Conservation (phyloP, 495 filamentous ascomycete genomes). For the Aspergillus taichungensis region DNA sequence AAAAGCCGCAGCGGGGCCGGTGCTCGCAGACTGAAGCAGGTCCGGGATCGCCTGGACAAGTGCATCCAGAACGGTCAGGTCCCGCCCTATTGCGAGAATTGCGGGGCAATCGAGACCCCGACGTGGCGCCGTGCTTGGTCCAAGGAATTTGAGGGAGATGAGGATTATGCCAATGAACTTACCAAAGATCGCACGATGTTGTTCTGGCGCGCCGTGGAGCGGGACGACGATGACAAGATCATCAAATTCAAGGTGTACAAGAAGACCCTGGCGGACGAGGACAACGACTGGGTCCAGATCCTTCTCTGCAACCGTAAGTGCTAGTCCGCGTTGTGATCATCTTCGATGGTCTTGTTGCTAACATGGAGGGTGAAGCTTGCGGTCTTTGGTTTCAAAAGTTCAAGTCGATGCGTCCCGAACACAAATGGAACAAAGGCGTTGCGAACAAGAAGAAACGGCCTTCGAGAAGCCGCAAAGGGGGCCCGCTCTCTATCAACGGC, state of each 20-base stretch:
- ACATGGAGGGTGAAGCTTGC: slow-evolving; percentile 48
- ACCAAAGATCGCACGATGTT: slow-evolving; percentile 56
- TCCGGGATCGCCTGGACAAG: slow-evolving; percentile 46
- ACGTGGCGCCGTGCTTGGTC: slow-evolving; percentile 89
- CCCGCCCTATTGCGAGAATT: slow-evolving; percentile 83
- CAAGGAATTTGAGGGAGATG: slow-evolving; percentile 53
- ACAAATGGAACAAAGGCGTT: slow-evolving; percentile 63
- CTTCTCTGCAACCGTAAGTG: slow-evolving; percentile 82
- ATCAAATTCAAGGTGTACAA: slow-evolving; percentile 64
- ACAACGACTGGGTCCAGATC: slow-evolving; percentile 56
- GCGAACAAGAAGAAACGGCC: slow-evolving; percentile 38
- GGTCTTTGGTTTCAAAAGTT: slow-evolving; percentile 89
- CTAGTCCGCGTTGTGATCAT: slow-evolving; percentile 1
- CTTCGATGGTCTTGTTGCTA: slow-evolving; percentile 8
- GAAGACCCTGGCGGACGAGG: slow-evolving; percentile 59
- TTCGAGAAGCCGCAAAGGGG: slow-evolving; percentile 26
- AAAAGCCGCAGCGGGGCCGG: slow-evolving; percentile 30
- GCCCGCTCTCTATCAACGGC: slow-evolving; percentile 21
- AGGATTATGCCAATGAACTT: slow-evolving; percentile 54
- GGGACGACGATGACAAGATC: slow-evolving; percentile 48
- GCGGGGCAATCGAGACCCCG: slow-evolving; percentile 87
- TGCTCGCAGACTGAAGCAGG: slow-evolving; percentile 29
- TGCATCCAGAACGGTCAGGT: slow-evolving; percentile 63
- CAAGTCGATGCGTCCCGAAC: slow-evolving; percentile 70
- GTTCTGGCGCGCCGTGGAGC: slow-evolving; percentile 53